Evolutionary conservation across 768 basidiomycete species (phyloP).

Genomic region (Hygrocybe punicea): DNA sequence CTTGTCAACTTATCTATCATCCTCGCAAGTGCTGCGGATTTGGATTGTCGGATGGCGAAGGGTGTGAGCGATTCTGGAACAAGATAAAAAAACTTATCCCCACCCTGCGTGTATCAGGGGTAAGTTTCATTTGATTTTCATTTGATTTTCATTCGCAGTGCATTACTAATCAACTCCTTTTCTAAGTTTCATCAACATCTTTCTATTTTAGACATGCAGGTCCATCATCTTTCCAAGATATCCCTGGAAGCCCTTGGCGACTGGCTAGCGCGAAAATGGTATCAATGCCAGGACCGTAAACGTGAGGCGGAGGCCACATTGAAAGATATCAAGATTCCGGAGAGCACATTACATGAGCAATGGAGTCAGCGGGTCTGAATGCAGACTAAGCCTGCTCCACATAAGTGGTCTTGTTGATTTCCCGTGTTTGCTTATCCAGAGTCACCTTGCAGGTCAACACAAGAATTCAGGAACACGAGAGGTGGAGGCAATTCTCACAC

Average conservation of each 20-base stretch:
- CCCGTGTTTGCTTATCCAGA: too few species aligned
- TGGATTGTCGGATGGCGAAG: conserved; percentile 29
- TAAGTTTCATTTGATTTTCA: conserved; percentile 12
- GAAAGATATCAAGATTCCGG: too few species aligned
- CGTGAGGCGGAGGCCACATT: too few species aligned
- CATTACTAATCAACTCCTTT: not conserved
- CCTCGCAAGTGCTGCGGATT: conserved; percentile 31
- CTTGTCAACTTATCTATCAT: conserved; percentile 37
- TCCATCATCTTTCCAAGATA: conserved; percentile 16
- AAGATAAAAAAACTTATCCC: conserved; percentile 7
- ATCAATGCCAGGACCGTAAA: not conserved
- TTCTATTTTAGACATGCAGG: conserved; percentile 24
- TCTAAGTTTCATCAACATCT: conserved; percentile 24
- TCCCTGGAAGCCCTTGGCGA: conserved; percentile 10
- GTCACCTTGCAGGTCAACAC: too few species aligned
- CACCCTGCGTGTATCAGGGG: not conserved
- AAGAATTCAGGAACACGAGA: too few species aligned
- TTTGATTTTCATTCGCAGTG: too few species aligned
- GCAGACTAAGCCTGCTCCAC: too few species aligned
- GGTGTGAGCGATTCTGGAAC: conserved; percentile 34
- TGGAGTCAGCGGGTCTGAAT: too few species aligned
- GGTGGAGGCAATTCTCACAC: too few species aligned
- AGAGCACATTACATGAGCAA: too few species aligned
- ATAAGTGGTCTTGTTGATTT: too few species aligned
- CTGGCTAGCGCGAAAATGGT: conserved; percentile 13